Percentiles rank a stretch among this genome's conserved stretches.
Evolutionary conservation across 805 yeast genomes (phyloP).

Genomic region (Nakazawaea ambrosiae): DNA sequence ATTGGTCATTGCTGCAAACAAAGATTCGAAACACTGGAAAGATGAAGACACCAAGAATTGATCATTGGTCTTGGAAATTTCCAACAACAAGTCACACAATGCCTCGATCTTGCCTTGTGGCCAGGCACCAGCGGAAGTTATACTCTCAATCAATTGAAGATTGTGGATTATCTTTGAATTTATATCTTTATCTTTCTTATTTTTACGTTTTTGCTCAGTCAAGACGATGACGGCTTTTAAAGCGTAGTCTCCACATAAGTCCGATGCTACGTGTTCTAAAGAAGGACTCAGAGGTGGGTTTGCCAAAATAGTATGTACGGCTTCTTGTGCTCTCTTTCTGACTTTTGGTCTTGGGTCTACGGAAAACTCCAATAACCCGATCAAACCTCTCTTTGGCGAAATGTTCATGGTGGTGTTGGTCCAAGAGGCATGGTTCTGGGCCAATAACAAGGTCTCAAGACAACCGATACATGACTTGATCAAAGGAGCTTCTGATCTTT

Average conservation of each 20-base stretch:
- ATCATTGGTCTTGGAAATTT: constrained; percentile 74
- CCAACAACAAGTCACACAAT: constrained; percentile 70
- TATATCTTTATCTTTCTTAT: constrained; percentile 38
- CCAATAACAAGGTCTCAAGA: constrained; percentile 67
- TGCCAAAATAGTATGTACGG: constrained; percentile 56
- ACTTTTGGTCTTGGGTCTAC: constrained; percentile 92
- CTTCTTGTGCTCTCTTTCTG: constrained; percentile 90
- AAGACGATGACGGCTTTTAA: constrained; percentile 45
- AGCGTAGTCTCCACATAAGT: constrained; percentile 61
- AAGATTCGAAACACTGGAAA: constrained; percentile 75
- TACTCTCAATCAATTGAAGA: constrained; percentile 65
- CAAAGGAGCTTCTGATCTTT: constrained; percentile 70
- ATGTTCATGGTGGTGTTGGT: constrained; percentile 38
- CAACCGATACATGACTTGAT: constrained; percentile 81
- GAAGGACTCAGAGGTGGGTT: constrained; percentile 74
- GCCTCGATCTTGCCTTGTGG: constrained; percentile 62
- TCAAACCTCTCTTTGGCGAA: constrained; percentile 77
- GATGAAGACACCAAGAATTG: constrained; percentile 79
- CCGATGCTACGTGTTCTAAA: constrained; percentile 72
- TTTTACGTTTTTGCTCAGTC: constrained; percentile 29
- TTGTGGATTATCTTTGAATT: constrained; percentile 63
- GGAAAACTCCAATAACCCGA: constrained; percentile 70
- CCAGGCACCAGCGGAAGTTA: constrained; percentile 77
- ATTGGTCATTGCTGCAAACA: constrained; percentile 57
- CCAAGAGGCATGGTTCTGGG: constrained; percentile 84